Base-by-base conservation (phyloP, 768 basidiomycete genomes). In the Mycena indigotica region DNA sequence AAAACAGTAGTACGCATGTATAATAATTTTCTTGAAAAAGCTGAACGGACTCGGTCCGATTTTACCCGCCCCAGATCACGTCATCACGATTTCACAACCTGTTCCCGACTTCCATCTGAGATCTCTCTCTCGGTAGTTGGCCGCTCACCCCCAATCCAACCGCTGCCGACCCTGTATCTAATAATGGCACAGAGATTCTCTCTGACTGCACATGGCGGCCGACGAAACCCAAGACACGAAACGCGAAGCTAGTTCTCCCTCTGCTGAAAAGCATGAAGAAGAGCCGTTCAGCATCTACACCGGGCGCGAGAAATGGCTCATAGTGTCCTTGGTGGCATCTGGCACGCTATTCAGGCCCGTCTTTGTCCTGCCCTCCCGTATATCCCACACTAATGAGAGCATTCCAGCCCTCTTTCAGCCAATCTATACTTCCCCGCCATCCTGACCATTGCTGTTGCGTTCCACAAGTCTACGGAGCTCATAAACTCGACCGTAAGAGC, bases 381-480 rank as follows among this genome's bases (percentile, higher is more conserved):
- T 0, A 3, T n/a, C 13, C 19, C 26, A 16, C 32, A 13, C 41
- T 4, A n/a, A n/a, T 13, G 29, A 48, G 41, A 19, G 46, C 15
- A 3, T 19, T 39, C 60, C 60, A 88, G 86, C 64, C 87, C 88
- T 0, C 71, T 92, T 12, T 89, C 89, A 1, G 79, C 88, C 5
- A 91, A 85, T 56, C 87, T 92, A 55, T 93, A 91, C 66, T 84
- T 91, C 49, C 90, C 91, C 3, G 89, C 87, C 6, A 87, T 95
- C 40, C 93, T 91, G 1, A 77, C 82, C 1, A 71, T 94, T 26
- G 79, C 85, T 1, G 63, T 57, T 16, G 87, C 75, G 1, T 91
- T 95, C 66, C 66, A 86, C 65, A 84, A 85, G 59, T 84, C 86
- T 1, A 80, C 79, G 12, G 88, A 91, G 64, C 75, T 85, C 12